A percentile compares a stretch with the other conserved stretches of the same genome.
These are phyloP conservation scores for Tarenaya hassleriana DNA, from an alignment of 345 rosid species.

Conservation along the genomic window DNA sequence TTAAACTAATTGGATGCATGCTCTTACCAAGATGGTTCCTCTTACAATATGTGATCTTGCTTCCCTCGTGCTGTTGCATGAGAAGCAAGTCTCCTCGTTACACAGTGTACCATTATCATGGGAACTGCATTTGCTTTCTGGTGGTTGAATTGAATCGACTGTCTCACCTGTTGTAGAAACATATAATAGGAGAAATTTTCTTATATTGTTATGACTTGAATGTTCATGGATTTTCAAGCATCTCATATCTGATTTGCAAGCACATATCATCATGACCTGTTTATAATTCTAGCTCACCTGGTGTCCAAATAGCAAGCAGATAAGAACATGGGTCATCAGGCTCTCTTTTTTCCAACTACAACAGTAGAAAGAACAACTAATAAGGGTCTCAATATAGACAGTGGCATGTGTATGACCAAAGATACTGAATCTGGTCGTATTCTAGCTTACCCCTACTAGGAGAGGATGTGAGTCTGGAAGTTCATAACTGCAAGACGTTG, in stretches of 20 bases:
- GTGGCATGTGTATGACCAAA: slow-evolving; percentile 6
- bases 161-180: slow-evolving; percentile 62
- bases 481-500: slow-evolving; percentile 59
- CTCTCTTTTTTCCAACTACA: slow-evolving; percentile 74
- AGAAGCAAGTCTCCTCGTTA: slow-evolving; percentile 55
- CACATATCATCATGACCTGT: not conserved
- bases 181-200: not conserved
- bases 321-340: slow-evolving; percentile 78
- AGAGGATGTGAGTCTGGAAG: slow-evolving; percentile 90
- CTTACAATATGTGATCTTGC: slow-evolving; percentile 68
- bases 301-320: slow-evolving; percentile 96
- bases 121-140: slow-evolving; percentile 48
- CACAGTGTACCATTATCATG: slow-evolving; percentile 47
- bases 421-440: too few species aligned
- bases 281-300: slow-evolving; percentile 45
- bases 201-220: not conserved
- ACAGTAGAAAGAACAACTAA: slow-evolving; percentile 18
- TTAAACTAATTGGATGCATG: slow-evolving; percentile 15
- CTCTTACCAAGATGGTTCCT: slow-evolving; percentile 79
- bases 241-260: not conserved
- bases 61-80: slow-evolving; percentile 65
- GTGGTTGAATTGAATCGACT: slow-evolving; percentile 56
- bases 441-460: slow-evolving; percentile 51
- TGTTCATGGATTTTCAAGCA: not conserved
- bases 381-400: slow-evolving; percentile 13